Evolutionary conservation across 1,284 basidiomycete genomes (phyloP).

Genomic region (Melanopsichium pennsylvanicum): DNA sequence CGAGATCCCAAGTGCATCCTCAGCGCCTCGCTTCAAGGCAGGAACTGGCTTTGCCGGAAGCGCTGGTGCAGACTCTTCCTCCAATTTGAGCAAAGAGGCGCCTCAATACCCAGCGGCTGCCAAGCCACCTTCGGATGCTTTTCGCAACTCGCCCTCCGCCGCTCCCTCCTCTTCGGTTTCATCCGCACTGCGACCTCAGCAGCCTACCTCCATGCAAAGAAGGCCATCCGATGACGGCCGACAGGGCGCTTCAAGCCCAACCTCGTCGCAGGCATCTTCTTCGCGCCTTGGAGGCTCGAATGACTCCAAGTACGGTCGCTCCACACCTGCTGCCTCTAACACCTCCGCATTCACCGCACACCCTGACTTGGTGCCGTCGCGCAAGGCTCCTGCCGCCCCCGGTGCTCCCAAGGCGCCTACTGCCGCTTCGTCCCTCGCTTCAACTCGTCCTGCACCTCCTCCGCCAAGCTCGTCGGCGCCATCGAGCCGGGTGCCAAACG

Average conservation of each 20-base stretch:
- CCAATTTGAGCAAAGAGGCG: slow-evolving; percentile 31
- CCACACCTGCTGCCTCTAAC: slow-evolving; percentile 7
- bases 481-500: slow-evolving; percentile 21
- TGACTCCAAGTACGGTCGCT: slow-evolving; percentile 39
- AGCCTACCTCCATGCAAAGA: slow-evolving; percentile 17
- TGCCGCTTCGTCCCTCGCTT: slow-evolving; percentile 24
- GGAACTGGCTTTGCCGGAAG: slow-evolving; percentile 51
- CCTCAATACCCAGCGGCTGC: slow-evolving; percentile 20
- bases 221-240: slow-evolving; percentile 42
- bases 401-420: slow-evolving; percentile 26
- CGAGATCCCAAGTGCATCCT: slow-evolving; percentile 29
- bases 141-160: slow-evolving; percentile 25
- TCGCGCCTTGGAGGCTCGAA: slow-evolving; percentile 36
- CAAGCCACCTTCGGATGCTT: slow-evolving; percentile 40
- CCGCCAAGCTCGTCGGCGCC: slow-evolving; percentile 27
- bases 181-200: slow-evolving; percentile 23
- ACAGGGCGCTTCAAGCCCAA: slow-evolving; percentile 23
- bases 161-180: slow-evolving; percentile 4
- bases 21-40: slow-evolving; percentile 45
- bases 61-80: slow-evolving; percentile 26
- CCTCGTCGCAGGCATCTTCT: slow-evolving; percentile 31
- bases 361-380: slow-evolving; percentile 50
- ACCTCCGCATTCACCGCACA: slow-evolving; percentile 10
- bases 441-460: slow-evolving; percentile 31
- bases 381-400: slow-evolving; percentile 57